These are phyloP conservation scores for Alternaria panax DNA, from an alignment of 2,329 filamentous ascomycete species.

Conservation along the genomic window DNA sequence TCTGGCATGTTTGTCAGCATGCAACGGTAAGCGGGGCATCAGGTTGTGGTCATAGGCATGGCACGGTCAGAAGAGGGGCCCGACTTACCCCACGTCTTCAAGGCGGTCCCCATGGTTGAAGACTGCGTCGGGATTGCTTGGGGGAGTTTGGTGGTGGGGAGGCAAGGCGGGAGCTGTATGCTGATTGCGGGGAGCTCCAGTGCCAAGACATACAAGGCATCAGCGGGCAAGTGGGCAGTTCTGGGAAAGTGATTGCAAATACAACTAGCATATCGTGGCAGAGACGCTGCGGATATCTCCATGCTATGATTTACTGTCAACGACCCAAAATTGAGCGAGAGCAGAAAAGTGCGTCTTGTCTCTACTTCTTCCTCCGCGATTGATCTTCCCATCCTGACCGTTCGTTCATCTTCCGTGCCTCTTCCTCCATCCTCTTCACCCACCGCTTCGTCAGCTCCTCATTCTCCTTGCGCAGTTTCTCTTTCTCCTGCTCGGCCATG, in stretches of 20 bases:
- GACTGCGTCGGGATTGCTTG: slow-evolving; percentile 7
- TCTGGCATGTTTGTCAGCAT: slow-evolving; percentile 62
- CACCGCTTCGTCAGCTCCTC: slow-evolving; percentile 87
- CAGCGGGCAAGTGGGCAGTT: slow-evolving; percentile 14
- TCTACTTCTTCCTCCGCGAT: slow-evolving; percentile 23
- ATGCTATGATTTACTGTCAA: neutral
- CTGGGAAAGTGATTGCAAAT: neutral
- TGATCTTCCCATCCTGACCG: slow-evolving; percentile 39
- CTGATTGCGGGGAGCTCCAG: slow-evolving; percentile 35
- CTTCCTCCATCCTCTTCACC: slow-evolving; percentile 86
- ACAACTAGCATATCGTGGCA: neutral
- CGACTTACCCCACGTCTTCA: slow-evolving; percentile 49
- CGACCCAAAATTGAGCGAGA: neutral
- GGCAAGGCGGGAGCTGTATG: slow-evolving; percentile 8
- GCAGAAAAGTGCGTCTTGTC: neutral
- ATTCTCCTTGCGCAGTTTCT: slow-evolving; percentile 81
- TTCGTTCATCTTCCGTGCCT: slow-evolving; percentile 85
- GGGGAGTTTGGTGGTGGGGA: slow-evolving; percentile 19
- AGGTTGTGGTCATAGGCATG: neutral
- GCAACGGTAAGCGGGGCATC: slow-evolving; percentile 19
- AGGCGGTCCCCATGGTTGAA: slow-evolving; percentile 42
- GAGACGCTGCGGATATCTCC: neutral
- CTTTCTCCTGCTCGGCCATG: slow-evolving; percentile 78
- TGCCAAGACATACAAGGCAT: slow-evolving; percentile 40
- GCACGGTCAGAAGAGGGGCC: neutral